These are phyloP conservation scores for Ophiostoma angusticollis DNA, from an alignment of 2,329 filamentous ascomycete species.

Conservation along the genomic window DNA sequence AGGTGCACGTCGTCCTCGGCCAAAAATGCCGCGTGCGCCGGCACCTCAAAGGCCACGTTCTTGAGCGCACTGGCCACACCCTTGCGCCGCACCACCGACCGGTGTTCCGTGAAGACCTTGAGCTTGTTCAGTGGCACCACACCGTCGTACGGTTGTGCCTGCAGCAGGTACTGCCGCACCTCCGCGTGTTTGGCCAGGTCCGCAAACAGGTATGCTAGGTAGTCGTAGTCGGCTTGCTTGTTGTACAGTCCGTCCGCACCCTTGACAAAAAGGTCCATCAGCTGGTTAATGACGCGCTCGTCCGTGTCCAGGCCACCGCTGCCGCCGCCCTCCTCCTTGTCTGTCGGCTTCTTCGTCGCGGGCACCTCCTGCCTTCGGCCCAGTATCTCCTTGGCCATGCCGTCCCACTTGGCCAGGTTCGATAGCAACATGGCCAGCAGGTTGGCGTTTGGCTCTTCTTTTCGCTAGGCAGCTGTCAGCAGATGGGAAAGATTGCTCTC, in stretches of 20 bases:
- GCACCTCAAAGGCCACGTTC: slow-evolving; percentile 75
- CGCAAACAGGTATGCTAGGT: slow-evolving; percentile 86
- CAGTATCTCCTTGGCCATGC: slow-evolving; percentile 55
- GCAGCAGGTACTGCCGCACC: slow-evolving; percentile 62
- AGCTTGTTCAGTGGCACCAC: slow-evolving; percentile 87
- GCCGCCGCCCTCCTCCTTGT: no score
- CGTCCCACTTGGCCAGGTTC: slow-evolving; percentile 75
- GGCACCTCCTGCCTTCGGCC: slow-evolving; percentile 55
- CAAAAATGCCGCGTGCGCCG: slow-evolving; percentile 58
- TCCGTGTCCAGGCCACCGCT: slow-evolving; percentile 63
- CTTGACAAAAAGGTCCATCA: slow-evolving; percentile 93
- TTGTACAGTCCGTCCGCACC: slow-evolving; percentile 75
- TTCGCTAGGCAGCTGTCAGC: slow-evolving; percentile 23
- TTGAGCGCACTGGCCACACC: slow-evolving; percentile 97
- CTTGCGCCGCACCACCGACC: slow-evolving; percentile 67
- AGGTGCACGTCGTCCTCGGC: slow-evolving; percentile 63
- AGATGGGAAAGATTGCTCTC: no score
- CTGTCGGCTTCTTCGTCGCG: no score
- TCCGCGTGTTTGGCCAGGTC: slow-evolving; percentile 75
- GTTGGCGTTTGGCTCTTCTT: slow-evolving; percentile 70
- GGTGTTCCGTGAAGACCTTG: slow-evolving; percentile 86
- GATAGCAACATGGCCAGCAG: slow-evolving; percentile 83
- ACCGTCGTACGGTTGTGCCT: slow-evolving; percentile 60
- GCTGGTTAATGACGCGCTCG: slow-evolving; percentile 67
- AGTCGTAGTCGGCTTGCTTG: slow-evolving; percentile 76